These are phyloP conservation scores for Dipodascus albidus DNA, from an alignment of 805 yeast species.

Conservation along the genomic window DNA sequence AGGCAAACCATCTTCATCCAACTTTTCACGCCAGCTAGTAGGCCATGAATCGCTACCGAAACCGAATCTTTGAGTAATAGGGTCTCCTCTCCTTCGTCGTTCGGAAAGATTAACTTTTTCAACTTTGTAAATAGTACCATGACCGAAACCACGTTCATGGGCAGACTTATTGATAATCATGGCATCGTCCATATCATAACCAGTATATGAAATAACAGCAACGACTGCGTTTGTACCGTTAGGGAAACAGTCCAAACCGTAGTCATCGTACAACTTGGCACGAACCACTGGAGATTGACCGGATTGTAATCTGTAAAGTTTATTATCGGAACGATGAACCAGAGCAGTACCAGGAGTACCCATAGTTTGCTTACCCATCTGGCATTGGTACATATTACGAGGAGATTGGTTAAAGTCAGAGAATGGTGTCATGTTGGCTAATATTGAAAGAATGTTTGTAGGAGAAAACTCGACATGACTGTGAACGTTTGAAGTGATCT, in stretches of 20 bases:
- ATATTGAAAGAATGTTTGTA: slow-evolving; percentile 83
- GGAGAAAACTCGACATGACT: slow-evolving; percentile 93
- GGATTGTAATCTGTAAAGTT: slow-evolving; percentile 79
- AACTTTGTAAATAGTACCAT: slow-evolving; percentile 91
- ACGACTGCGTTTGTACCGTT: slow-evolving; percentile 98
- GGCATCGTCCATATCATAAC: slow-evolving; percentile 99
- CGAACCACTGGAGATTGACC: slow-evolving; percentile 98
- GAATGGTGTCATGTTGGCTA: slow-evolving; percentile 95
- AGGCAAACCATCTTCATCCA: slow-evolving; percentile 91
- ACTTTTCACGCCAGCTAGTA: slow-evolving; percentile 72
- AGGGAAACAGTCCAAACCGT: slow-evolving; percentile 97
- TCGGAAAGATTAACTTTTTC: slow-evolving; percentile 78
- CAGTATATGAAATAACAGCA: slow-evolving; percentile 96
- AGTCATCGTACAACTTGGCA: slow-evolving; percentile 86
- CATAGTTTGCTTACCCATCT: slow-evolving; percentile 99
- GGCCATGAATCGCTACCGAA: slow-evolving; percentile 94
- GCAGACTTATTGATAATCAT: slow-evolving; percentile 97
- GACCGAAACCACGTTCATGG: slow-evolving; percentile 95
- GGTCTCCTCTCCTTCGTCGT: slow-evolving; percentile 83
- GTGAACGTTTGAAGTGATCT: slow-evolving; percentile 70
- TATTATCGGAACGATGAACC: slow-evolving; percentile 86
- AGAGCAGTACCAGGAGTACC: slow-evolving; percentile 98
- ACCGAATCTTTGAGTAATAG: slow-evolving; percentile 88
- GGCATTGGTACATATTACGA: slow-evolving; percentile 99
- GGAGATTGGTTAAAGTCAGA: slow-evolving; percentile 99